phyloP scores from a whole-genome alignment of 768 basidiomycete species.

The Pilatotrama ljubarskyi region DNA sequence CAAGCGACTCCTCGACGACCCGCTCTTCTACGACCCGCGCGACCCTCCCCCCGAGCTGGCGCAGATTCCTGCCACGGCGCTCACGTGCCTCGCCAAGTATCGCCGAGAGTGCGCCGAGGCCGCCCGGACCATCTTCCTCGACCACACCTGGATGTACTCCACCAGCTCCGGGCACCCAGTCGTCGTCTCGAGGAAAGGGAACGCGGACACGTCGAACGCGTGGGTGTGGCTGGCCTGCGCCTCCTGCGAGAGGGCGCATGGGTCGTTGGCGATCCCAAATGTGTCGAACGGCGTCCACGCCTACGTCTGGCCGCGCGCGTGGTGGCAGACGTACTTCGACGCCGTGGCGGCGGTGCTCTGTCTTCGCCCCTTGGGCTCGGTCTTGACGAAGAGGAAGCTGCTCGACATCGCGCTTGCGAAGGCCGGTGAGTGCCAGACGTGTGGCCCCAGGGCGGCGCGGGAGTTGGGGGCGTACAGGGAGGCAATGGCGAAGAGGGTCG shows the following conservation, averaged over 20 bases:
- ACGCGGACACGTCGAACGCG: background rate
- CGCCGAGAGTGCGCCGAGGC: constrained; percentile 1
- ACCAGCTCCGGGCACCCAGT: background rate
- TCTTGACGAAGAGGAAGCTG: background rate
- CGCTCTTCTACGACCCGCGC: background rate
- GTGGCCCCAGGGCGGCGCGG: background rate
- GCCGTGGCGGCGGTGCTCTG: background rate
- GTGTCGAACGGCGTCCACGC: no score
- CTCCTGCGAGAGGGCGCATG: background rate
- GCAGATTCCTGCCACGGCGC: background rate
- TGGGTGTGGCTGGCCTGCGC: constrained; percentile 6
- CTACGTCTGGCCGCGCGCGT: background rate
- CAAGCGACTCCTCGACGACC: background rate
- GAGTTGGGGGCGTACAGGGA: background rate
- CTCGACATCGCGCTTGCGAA: background rate
- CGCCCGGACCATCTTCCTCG: background rate
- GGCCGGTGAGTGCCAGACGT: background rate
- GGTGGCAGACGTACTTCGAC: constrained; percentile 1
- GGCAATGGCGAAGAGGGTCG: background rate
- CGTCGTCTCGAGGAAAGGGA: constrained; percentile 3
- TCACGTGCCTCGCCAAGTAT: background rate
- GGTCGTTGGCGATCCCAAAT: background rate
- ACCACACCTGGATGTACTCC: background rate
- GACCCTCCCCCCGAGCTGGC: constrained; percentile 2
- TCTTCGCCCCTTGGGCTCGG: background rate